Evolutionary conservation across 2,329 filamentous ascomycete genomes (phyloP).

Genomic region (Blastomyces silverae): DNA sequence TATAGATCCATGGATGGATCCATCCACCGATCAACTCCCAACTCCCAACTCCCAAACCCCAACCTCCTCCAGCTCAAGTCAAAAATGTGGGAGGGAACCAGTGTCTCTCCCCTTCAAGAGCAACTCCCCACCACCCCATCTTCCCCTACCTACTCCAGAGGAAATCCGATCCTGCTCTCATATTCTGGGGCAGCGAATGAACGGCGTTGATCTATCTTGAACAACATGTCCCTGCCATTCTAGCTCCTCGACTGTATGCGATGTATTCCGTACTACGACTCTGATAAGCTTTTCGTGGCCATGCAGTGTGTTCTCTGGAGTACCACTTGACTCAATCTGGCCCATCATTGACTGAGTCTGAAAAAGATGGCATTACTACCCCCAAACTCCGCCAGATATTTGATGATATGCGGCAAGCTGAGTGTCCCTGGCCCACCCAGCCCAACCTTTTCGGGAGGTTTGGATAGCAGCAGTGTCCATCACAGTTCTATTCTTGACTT

Average conservation of each 20-base stretch:
- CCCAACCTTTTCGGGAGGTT: constrained; percentile 24
- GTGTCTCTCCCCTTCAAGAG: constrained; percentile 26
- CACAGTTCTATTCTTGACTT: constrained; percentile 29
- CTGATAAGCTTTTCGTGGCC: constrained; percentile 24
- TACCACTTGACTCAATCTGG: constrained; percentile 23
- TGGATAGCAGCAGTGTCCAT: constrained; percentile 25
- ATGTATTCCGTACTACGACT: constrained; percentile 28
- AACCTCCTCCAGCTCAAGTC: constrained; percentile 5
- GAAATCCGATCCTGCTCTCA: constrained; percentile 27
- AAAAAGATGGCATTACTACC: constrained; percentile 27
- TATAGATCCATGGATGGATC: no score
- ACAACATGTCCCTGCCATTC: constrained; percentile 26
- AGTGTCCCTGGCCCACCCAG: constrained; percentile 27
- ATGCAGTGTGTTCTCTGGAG: constrained; percentile 28
- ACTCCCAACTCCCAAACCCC: no score
- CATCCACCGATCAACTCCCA: no score
- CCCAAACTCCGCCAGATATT: constrained; percentile 26
- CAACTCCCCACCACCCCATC: constrained; percentile 19
- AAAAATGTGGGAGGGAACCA: constrained; percentile 27
- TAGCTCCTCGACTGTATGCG: constrained; percentile 29
- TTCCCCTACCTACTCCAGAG: constrained; percentile 25
- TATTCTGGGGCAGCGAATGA: constrained; percentile 24
- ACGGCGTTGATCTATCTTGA: constrained; percentile 26
- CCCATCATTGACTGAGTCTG: constrained; percentile 23
- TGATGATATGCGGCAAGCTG: constrained; percentile 22